Evolutionary conservation across 352 stramenopile genomes (phyloP).

Genomic region (Thalassiosira exigua): DNA sequence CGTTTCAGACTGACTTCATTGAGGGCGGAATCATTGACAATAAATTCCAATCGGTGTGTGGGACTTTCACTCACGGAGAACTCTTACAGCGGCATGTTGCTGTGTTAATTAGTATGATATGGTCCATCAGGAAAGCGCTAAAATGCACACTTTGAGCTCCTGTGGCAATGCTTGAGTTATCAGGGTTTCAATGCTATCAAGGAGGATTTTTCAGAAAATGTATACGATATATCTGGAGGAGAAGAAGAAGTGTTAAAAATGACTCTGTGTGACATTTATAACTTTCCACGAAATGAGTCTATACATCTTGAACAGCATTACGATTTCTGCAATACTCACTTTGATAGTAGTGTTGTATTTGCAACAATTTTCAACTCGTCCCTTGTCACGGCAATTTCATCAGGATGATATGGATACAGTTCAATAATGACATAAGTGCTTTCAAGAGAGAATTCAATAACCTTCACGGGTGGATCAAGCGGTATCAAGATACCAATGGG

Average conservation of each 20-base stretch:
- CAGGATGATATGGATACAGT: background rate
- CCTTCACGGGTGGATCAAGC: constrained; percentile 3
- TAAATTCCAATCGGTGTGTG: background rate
- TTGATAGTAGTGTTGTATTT: background rate
- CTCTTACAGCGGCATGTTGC: background rate
- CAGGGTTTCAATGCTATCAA: background rate
- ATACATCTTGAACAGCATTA: background rate
- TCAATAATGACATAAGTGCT: background rate
- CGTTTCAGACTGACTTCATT: constrained; percentile 21
- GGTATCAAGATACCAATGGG: background rate
- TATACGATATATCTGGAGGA: constrained; percentile 6
- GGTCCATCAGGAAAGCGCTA: background rate
- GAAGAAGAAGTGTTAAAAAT: constrained; percentile 2
- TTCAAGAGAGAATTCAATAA: background rate
- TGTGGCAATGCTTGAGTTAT: background rate
- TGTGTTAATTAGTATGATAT: constrained; percentile 16
- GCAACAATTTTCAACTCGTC: background rate
- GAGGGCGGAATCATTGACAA: background rate
- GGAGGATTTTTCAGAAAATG: constrained; percentile 11
- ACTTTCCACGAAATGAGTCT: background rate
- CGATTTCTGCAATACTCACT: background rate
- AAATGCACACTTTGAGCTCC: background rate
- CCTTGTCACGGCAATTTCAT: background rate
- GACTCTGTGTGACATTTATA: constrained; percentile 1
- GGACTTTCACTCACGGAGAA: background rate